A percentile compares a stretch with the other conserved stretches of the same genome.
Evolutionary conservation across 2,329 filamentous ascomycete species (phyloP).

Genomic region (Chaetomium sp.): DNA sequence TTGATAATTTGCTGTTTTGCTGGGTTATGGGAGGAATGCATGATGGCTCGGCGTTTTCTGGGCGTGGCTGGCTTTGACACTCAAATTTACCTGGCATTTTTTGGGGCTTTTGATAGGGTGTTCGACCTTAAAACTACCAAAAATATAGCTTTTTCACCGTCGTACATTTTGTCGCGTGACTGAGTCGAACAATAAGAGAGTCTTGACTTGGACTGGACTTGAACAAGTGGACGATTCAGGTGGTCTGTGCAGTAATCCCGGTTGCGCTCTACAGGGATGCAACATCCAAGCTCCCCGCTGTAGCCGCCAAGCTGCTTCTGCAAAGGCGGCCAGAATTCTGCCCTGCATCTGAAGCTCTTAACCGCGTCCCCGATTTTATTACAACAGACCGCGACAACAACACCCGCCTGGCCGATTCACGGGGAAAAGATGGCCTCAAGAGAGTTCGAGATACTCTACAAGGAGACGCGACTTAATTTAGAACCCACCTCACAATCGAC

Average conservation of each 20-base stretch:
- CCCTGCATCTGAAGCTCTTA: slow-evolving; percentile 16
- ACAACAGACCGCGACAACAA: slow-evolving; percentile 17
- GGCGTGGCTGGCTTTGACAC: background rate
- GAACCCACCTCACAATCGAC: slow-evolving; percentile 65
- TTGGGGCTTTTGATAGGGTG: too few relatives aligned
- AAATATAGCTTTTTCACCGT: too few relatives aligned
- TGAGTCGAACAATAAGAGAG: too few relatives aligned
- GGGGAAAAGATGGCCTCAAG: slow-evolving; percentile 62
- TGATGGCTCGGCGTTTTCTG: slow-evolving; percentile 9
- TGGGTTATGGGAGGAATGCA: slow-evolving; percentile 1
- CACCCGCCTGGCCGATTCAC: slow-evolving; percentile 27
- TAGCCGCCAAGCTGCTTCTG: slow-evolving; percentile 10
- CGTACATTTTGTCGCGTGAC: too few relatives aligned
- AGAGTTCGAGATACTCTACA: slow-evolving; percentile 64
- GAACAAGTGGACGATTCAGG: background rate
- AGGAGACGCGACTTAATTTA: slow-evolving; percentile 79
- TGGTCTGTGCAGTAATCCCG: slow-evolving; percentile 2
- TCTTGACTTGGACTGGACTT: too few relatives aligned
- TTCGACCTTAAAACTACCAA: too few relatives aligned
- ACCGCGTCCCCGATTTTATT: slow-evolving; percentile 14
- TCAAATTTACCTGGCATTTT: background rate
- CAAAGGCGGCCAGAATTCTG: slow-evolving; percentile 24
- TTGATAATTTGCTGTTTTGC: slow-evolving; percentile 3
- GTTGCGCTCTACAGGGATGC: background rate
- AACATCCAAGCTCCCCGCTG: slow-evolving; percentile 10